Evolutionary conservation across 257 asterid species (phyloP).

Genomic region (Solanum lycopersicoides): DNA sequence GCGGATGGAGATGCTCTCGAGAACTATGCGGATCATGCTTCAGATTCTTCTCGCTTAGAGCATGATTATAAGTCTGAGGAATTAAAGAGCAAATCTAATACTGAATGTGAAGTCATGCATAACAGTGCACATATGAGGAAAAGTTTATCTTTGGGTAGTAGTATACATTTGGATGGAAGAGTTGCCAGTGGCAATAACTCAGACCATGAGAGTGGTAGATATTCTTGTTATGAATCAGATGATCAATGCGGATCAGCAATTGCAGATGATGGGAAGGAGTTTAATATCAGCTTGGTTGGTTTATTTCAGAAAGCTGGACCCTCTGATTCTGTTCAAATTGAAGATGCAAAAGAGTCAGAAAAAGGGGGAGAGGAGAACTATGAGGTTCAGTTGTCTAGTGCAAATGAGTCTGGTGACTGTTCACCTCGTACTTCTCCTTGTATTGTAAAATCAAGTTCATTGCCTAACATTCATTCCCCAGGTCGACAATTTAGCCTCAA

Average conservation of each 20-base stretch:
- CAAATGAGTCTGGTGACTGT: conserved; percentile 28
- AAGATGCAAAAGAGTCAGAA: conserved; percentile 36
- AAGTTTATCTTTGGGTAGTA: conserved; percentile 59
- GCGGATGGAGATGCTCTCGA: conserved; percentile 19
- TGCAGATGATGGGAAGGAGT: conserved; percentile 27
- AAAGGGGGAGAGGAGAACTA: conserved; percentile 32
- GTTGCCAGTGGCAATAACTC: conserved; percentile 33
- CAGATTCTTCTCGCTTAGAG: conserved; percentile 39
- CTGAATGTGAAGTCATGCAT: conserved; percentile 22
- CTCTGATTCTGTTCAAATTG: conserved; percentile 50
- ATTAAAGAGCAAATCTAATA: conserved; percentile 33
- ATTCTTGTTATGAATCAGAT: conserved; percentile 45
- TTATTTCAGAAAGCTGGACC: conserved; percentile 39
- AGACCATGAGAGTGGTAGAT: conserved; percentile 41
- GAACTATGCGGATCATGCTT: conserved; percentile 18
- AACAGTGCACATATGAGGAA: conserved; percentile 32
- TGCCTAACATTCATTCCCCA: conserved; percentile 55
- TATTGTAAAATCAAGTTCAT: conserved; percentile 58
- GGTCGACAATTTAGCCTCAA: conserved; percentile 2
- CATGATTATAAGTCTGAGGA: conserved; percentile 50
- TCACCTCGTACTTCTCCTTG: conserved; percentile 24
- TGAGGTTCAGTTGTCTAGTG: conserved; percentile 33
- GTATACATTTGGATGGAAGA: conserved; percentile 50
- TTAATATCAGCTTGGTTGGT: conserved; percentile 20
- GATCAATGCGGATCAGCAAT: conserved; percentile 20